Conservation (phyloP, 345 rosid genomes). For the Lumnitzera littorea region DNA sequence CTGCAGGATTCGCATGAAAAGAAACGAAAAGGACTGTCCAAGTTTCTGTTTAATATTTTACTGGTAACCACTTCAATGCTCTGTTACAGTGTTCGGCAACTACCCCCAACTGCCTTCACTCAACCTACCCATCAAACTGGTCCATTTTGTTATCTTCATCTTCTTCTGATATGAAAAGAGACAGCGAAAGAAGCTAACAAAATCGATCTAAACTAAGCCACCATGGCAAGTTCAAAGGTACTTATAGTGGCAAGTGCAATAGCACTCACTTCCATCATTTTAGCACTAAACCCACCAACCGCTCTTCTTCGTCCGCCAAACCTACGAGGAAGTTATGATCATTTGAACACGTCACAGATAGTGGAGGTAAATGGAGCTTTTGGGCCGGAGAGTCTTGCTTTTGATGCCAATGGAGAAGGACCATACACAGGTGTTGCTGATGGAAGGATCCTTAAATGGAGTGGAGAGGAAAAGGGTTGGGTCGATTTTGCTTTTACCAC, state of each 20-base stretch:
- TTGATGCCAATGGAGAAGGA: constrained; percentile 27
- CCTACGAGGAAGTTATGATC: constrained; percentile 11
- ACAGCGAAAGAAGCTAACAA: too few species aligned
- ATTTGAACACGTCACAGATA: constrained; percentile 6
- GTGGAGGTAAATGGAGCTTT: constrained; percentile 12
- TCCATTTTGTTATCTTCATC: too few species aligned
- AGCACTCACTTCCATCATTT: constrained; percentile 4
- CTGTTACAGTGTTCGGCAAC: too few species aligned
- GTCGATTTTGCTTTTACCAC: constrained; percentile 51
- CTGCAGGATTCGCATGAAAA: too few species aligned
- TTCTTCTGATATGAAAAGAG: too few species aligned
- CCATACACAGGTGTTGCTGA: constrained; percentile 34
- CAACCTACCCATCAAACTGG: too few species aligned
- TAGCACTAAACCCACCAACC: constrained; percentile 4
- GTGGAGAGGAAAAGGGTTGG: constrained; percentile 39
- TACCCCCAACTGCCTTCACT: too few species aligned
- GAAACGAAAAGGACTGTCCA: too few species aligned
- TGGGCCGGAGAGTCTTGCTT: constrained; percentile 37
- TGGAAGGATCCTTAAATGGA: constrained; percentile 50
- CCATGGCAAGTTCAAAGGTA: constrained; percentile 11
- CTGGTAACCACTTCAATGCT: too few species aligned
- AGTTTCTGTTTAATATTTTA: too few species aligned
- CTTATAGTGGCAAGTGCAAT: constrained; percentile 6
- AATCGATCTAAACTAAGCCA: not conserved
- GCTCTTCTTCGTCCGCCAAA: constrained; percentile 8